phyloP scores from a whole-genome alignment of 305 asterid genomes.

The Petunia hybrid region DNA sequence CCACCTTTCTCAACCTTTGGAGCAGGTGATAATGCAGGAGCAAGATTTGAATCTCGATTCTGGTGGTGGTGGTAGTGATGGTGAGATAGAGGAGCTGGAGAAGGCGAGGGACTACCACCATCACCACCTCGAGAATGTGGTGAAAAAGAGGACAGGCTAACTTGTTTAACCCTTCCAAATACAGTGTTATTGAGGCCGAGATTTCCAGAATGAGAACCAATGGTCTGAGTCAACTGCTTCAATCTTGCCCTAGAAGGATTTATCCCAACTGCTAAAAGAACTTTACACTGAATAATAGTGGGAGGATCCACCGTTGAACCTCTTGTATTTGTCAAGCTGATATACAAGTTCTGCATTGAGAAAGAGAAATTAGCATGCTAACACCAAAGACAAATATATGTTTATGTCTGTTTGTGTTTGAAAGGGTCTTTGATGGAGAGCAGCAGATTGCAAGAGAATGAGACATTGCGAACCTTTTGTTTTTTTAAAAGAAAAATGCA shows the following conservation, averaged over 20 bases:
- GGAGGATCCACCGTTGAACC: constrained; percentile 83
- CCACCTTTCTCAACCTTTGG: constrained; percentile 49
- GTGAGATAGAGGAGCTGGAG: constrained; percentile 63
- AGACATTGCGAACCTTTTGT: neutral
- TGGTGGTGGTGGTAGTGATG: constrained; percentile 49
- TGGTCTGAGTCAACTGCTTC: constrained; percentile 86
- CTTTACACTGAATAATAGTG: constrained; percentile 72
- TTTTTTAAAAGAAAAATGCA: neutral
- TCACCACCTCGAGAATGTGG: constrained; percentile 66
- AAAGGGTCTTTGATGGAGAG: neutral
- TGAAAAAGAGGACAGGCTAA: constrained; percentile 75
- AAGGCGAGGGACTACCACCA: constrained; percentile 50
- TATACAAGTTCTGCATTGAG: constrained; percentile 76
- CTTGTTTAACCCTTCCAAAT: constrained; percentile 95
- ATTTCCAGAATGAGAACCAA: constrained; percentile 72
- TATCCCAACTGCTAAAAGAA: constrained; percentile 74
- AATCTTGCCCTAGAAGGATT: constrained; percentile 66
- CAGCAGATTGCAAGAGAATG: constrained; percentile 11
- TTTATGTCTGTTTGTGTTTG: neutral
- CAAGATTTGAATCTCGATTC: constrained; percentile 42
- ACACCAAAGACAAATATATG: neutral
- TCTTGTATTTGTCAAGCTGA: constrained; percentile 69
- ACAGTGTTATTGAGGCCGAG: constrained; percentile 91
- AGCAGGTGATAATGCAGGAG: constrained; percentile 77
- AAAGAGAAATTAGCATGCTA: constrained; percentile 21